These are phyloP conservation scores for Hibiscus trionum DNA, from an alignment of 345 rosid species.

Conservation along the genomic window DNA sequence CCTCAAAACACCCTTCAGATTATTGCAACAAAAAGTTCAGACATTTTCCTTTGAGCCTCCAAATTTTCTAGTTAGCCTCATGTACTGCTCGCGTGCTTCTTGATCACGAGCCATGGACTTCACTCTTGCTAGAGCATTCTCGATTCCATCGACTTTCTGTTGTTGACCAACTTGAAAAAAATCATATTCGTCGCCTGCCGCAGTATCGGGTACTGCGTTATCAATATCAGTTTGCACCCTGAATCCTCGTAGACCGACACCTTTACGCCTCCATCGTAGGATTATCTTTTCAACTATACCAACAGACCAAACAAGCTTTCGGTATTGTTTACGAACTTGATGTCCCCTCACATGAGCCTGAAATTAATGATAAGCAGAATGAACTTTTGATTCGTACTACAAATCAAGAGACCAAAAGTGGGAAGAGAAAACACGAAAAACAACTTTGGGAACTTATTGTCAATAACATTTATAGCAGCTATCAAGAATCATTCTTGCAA, in stretches of 20 bases:
- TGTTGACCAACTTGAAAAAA: constrained; percentile 37
- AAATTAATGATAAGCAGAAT: constrained; percentile 8
- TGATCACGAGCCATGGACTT: constrained; percentile 52
- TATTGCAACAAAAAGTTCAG: background rate
- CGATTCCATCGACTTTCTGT: constrained; percentile 50
- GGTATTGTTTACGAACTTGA: constrained; percentile 53
- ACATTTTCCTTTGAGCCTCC: constrained; percentile 28
- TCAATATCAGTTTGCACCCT: constrained; percentile 11
- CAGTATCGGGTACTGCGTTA: constrained; percentile 11
- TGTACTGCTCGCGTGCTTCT: constrained; percentile 56
- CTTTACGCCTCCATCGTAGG: constrained; percentile 60
- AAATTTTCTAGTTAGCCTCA: constrained; percentile 40
- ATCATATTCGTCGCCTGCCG: constrained; percentile 44
- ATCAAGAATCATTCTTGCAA: background rate
- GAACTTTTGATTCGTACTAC: background rate
- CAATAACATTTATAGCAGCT: background rate
- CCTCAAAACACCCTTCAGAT: background rate
- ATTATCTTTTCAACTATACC: constrained; percentile 56
- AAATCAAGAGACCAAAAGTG: background rate
- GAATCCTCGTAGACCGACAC: constrained; percentile 58
- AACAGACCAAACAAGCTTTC: constrained; percentile 56
- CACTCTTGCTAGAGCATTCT: constrained; percentile 56
- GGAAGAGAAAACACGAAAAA: background rate
- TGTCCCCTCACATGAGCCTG: constrained; percentile 72
- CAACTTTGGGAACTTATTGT: background rate